phyloP scores from a whole-genome alignment of 371 early-diverging fungal species.

The Apophysomyces elegans region DNA sequence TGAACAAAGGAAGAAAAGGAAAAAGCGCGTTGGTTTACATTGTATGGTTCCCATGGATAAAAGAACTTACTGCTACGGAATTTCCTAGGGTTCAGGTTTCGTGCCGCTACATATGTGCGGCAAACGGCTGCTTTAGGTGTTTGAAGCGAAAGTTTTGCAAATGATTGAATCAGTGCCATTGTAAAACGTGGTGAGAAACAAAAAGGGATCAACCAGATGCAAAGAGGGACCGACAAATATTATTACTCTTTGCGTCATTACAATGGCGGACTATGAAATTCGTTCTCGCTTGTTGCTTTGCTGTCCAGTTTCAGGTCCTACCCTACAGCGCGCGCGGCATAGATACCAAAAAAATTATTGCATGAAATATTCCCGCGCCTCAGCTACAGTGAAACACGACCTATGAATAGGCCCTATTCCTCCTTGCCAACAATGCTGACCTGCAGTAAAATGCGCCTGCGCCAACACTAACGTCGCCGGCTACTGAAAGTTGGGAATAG shows the following conservation, averaged over 20 bases:
- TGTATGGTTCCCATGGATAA: no score
- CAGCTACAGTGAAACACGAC: no score
- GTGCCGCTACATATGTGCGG: slow-evolving; percentile 24
- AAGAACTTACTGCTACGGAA: slow-evolving; percentile 42
- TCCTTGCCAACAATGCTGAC: no score
- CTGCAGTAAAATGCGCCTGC: no score
- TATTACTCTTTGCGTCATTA: slow-evolving; percentile 4
- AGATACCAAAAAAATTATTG: no score
- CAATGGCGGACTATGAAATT: neutral
- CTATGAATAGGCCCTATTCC: no score
- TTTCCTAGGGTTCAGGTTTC: slow-evolving; percentile 33
- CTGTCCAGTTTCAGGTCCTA: neutral
- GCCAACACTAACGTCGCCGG: no score
- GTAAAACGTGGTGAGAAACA: neutral
- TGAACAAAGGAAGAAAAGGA: neutral
- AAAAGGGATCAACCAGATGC: neutral
- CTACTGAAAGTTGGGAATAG: no score
- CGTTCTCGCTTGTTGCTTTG: neutral
- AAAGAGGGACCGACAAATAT: neutral
- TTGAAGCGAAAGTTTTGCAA: neutral
- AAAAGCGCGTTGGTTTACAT: neutral
- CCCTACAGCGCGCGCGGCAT: no score
- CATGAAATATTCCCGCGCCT: no score
- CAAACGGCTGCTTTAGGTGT: neutral
- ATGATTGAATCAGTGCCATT: neutral